Evolutionary conservation across 331 rosid genomes (phyloP), one percentile per base, ranked within the genome.

Genomic region (Spiraea crenata): DNA sequence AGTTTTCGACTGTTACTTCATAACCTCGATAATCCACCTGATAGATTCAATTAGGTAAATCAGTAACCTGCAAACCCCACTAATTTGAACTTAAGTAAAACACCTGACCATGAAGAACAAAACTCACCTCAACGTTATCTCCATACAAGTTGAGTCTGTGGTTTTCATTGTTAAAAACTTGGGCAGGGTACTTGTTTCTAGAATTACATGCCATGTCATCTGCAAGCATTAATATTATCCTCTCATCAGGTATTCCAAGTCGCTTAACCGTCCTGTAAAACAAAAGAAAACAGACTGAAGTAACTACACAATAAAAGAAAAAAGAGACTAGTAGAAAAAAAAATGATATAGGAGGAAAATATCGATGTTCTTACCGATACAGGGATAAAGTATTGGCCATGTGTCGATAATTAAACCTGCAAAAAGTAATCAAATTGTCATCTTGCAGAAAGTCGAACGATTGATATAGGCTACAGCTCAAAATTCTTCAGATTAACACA

Each of bases 121-220:
- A 76, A 35, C 84, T 71, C 54, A 85, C 99, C 99, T 93, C 99
- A 57, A 93, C 97, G 77, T 93, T 93, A 81, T 93, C 96, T 60
- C 99, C 99, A 71, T 93, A 93, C 75, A 93, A 76, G 74, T 93
- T 93, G 67, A 93, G 96, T 78, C 74, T 84, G 77, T 93, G 99
- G 79, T 93, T 93, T 83, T 93, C 95, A 73, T 93, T 93, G 74
- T 93, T 93, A 81, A 93, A 91, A 77, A 91, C 97, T 81, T 93
- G 93, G 52, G 97, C 96, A 74, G 99, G 96, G 75, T 89, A 89
- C 77, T 89, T 91, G 85, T 93, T 93, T 73, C 97, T 84, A 44
- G 97, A 80, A 91, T 93, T 93, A 73, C 99, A 93, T 17, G 99
- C 99, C 90, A 93, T 87, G 74, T 93, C 99, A 83, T 93, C 99